Conservation (phyloP, 179 eudicot species). For the Camellia oleifera region DNA sequence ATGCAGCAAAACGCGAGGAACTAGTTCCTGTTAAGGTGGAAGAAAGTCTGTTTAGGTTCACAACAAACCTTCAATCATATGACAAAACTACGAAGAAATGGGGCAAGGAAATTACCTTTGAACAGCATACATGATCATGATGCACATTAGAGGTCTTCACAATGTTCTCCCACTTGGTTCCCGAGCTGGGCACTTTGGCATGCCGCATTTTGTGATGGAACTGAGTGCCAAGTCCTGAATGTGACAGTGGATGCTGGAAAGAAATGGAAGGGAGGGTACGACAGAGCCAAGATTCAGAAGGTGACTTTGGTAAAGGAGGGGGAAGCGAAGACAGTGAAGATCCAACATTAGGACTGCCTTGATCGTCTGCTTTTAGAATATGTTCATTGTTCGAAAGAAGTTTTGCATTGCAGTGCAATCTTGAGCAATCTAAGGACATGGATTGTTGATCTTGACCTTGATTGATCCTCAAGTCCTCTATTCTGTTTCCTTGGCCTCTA, state of each 20-base stretch:
- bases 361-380: constrained; percentile 26
- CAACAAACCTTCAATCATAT: neutral
- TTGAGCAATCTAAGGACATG: neutral
- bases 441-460: constrained; percentile 13
- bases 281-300: constrained; percentile 89
- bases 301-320: constrained; percentile 93
- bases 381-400: constrained; percentile 24
- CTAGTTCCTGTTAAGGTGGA: constrained; percentile 19
- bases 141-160: constrained; percentile 68
- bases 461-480: neutral
- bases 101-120: constrained; percentile 49
- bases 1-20: constrained; percentile 17
- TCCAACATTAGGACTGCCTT: constrained; percentile 10
- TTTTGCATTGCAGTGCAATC: constrained; percentile 18
- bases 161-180: constrained; percentile 80
- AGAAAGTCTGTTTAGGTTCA: neutral
- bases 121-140: constrained; percentile 61
- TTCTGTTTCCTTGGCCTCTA: neutral
- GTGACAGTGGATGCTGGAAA: constrained; percentile 53
- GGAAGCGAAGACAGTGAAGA: constrained; percentile 38
- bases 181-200: constrained; percentile 29
- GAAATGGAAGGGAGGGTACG: constrained; percentile 59
- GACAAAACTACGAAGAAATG: neutral
- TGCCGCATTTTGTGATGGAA: constrained; percentile 36
- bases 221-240: constrained; percentile 28